These are phyloP conservation scores for Gypsophila paniculata DNA, from an alignment of 179 eudicot species.

Conservation along the genomic window DNA sequence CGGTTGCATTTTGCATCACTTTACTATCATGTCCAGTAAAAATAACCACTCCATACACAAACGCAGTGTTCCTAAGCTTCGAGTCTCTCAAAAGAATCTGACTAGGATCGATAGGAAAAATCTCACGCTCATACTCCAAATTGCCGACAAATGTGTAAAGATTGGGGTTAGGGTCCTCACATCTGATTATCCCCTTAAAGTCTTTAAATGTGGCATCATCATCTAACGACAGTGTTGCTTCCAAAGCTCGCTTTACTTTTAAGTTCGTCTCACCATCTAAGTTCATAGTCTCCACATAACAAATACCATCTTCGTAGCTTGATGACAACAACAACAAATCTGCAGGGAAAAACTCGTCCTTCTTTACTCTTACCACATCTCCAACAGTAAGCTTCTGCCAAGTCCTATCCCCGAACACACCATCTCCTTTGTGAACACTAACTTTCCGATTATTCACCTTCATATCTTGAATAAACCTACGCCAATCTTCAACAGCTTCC, in stretches of 20 bases:
- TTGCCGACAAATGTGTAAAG: constrained; percentile 50
- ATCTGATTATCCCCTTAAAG: constrained; percentile 46
- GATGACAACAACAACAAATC: constrained; percentile 64
- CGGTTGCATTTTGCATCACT: constrained; percentile 51
- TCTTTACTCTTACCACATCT: constrained; percentile 61
- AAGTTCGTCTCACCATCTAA: constrained; percentile 80
- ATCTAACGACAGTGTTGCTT: constrained; percentile 48
- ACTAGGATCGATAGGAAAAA: constrained; percentile 45
- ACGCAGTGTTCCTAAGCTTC: constrained; percentile 44
- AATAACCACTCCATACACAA: constrained; percentile 44
- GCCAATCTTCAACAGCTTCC: constrained; percentile 52
- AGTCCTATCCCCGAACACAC: constrained; percentile 36
- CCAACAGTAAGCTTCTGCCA: constrained; percentile 64
- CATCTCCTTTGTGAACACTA: constrained; percentile 44
- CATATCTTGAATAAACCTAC: constrained; percentile 53
- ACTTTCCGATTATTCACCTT: constrained; percentile 56
- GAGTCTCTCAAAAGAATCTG: constrained; percentile 49
- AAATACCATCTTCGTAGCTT: constrained; percentile 69
- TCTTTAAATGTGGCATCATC: constrained; percentile 46
- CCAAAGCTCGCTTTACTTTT: constrained; percentile 61
- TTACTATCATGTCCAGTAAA: constrained; percentile 54
- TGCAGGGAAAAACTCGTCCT: constrained; percentile 65
- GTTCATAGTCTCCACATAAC: constrained; percentile 77
- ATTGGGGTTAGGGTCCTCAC: constrained; percentile 50
- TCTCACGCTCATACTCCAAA: constrained; percentile 41